Base-by-base conservation (phyloP, 176 grass and related monocot species). In the Musa schizocarpa region DNA sequence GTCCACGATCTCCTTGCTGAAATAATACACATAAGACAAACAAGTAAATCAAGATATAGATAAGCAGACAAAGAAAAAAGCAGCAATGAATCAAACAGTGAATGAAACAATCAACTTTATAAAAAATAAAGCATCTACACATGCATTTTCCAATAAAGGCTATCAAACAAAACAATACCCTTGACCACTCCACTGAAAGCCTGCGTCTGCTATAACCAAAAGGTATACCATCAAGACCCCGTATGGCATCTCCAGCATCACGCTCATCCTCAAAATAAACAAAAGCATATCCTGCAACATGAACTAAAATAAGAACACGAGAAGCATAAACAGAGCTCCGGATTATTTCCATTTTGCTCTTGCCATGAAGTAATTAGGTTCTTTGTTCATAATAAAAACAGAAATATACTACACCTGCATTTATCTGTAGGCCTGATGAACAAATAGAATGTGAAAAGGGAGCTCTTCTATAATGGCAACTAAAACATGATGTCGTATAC, bases 101-200 rank as follows among this genome's bases (percentile, higher is more conserved):
- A 6, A 43, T 43, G 34, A 43, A 43, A 43, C 34, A 43, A 6
- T 43, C 34, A 43, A 43, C 34, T 43, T 43, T 43, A 43, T 43
- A 43, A 6, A 43, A 43, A 43, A 43, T 6, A 26, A 27, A 27
- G 19, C 13, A 73, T 14, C 64, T 81, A 43, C 34, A 6, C 4
- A 43, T 6, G 34, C 4, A 43, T 43, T 43, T 43, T 5, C 34
- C 34, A 43, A 43, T 43, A 43, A 43, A 43, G 3, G 34, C 34
- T 43, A 43, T 43, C 34, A 5, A 43, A 43, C 34, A 43, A 43
- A 43, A 43, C 34, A 43, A 43, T 83, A 88, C 87, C 93, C 80
- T 88, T 59, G 93, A 92, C 90, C 93, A 96, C 83, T 92, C 85
- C 19, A 96, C 93, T 1, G 89, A 92, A 56, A 96, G 89, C 71